These are phyloP conservation scores for Aspergillus sparsus DNA, from an alignment of 495 filamentous ascomycete species.

Conservation along the genomic window DNA sequence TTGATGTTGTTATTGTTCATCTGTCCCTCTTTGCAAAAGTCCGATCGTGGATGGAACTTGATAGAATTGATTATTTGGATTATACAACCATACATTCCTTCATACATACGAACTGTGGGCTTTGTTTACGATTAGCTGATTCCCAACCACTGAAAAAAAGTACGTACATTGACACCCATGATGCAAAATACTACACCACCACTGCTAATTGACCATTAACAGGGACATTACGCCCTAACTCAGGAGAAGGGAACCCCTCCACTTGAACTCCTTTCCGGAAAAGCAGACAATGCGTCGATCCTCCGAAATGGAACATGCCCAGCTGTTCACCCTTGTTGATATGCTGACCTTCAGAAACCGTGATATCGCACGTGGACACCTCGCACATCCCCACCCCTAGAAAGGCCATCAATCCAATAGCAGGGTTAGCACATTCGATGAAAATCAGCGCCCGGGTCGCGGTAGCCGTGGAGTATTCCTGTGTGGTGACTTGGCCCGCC, in stretches of 20 bases:
- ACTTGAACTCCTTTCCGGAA: constrained; percentile 41
- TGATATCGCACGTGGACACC: constrained; percentile 66
- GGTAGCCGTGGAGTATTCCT: constrained; percentile 57
- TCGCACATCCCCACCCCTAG: constrained; percentile 68
- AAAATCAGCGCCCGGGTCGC: constrained; percentile 64
- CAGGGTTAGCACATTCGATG: constrained; percentile 63
- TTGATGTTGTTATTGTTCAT: no score
- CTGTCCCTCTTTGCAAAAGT: no score
- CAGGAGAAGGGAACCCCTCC: constrained; percentile 51
- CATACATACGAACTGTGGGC: no score
- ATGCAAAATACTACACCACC: constrained; percentile 23
- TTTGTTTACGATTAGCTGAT: no score
- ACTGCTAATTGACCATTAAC: constrained; percentile 55
- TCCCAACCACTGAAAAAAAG: no score
- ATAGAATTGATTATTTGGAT: no score
- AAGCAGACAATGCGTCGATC: constrained; percentile 60
- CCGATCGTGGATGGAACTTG: no score
- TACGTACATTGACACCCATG: no score
- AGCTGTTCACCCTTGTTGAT: constrained; percentile 47
- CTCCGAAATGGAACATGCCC: constrained; percentile 48
- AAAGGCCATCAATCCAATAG: constrained; percentile 63
- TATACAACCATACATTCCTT: no score
- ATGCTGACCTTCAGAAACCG: constrained; percentile 58
- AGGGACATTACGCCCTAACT: constrained; percentile 55
- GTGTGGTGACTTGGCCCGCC: constrained; percentile 58